These are phyloP conservation scores for Monilinia fructigena DNA, from an alignment of 2,329 filamentous ascomycete genomes.

Conservation along the genomic window DNA sequence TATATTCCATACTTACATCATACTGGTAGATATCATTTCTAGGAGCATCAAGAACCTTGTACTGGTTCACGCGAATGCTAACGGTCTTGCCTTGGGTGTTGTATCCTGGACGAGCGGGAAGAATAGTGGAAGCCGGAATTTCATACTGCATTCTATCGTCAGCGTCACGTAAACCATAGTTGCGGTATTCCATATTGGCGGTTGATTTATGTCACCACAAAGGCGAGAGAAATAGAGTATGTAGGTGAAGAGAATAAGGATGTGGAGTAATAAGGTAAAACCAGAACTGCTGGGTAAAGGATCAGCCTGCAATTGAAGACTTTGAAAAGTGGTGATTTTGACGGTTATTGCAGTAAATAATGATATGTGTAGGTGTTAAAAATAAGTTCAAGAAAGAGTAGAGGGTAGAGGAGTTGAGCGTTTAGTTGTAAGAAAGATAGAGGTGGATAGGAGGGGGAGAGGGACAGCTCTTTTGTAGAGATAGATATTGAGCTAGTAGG, in stretches of 20 bases:
- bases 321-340: conserved; percentile 7
- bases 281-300: conserved; percentile 26
- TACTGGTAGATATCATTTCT: conserved; percentile 73
- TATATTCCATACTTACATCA: conserved; percentile 60
- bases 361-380: conserved; percentile 10
- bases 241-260: neutral
- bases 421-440: conserved; percentile 6
- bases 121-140: conserved; percentile 19
- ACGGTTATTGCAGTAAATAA: neutral
- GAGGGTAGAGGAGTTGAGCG: neutral
- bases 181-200: conserved; percentile 36
- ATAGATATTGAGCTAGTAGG: neutral
- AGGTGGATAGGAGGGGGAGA: neutral
- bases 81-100: conserved; percentile 58
- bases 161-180: conserved; percentile 35
- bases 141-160: conserved; percentile 31
- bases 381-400: conserved; percentile 13
- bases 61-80: conserved; percentile 68
- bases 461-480: neutral
- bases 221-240: conserved; percentile 4
- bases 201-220: conserved; percentile 22
- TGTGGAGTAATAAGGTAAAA: conserved; percentile 23
- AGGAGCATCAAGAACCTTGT: conserved; percentile 61
- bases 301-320: conserved; percentile 22
- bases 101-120: conserved; percentile 52